A percentile compares a stretch with the other conserved stretches of the same genome.
Conservation (phyloP, 805 yeast genomes). For the Saccharomyces kudriavzevii region DNA sequence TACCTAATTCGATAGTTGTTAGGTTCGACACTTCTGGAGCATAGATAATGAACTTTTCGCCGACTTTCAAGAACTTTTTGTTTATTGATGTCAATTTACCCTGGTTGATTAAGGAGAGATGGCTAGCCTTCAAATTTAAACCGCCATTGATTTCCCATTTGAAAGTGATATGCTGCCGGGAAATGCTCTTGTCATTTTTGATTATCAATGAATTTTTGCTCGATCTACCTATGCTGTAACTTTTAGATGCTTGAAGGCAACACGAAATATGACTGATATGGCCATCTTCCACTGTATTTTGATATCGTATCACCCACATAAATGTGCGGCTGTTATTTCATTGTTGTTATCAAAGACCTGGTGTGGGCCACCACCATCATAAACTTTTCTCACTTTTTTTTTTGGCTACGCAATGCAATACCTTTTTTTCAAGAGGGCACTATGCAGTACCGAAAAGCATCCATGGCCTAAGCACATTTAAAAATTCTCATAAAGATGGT, state of each 20-base stretch:
- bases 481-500: too few relatives aligned
- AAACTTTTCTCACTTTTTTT: neutral
- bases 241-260: slow-evolving; percentile 9
- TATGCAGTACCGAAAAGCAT: too few relatives aligned
- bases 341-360: neutral
- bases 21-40: neutral
- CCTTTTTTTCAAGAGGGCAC: neutral
- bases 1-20: slow-evolving; percentile 13
- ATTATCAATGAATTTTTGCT: slow-evolving; percentile 21
- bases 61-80: slow-evolving; percentile 13
- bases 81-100: slow-evolving; percentile 25
- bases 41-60: slow-evolving; percentile 9
- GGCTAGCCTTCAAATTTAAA: neutral
- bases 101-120: slow-evolving; percentile 9
- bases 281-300: slow-evolving; percentile 17
- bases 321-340: neutral
- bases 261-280: slow-evolving; percentile 7
- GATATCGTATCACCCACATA: slow-evolving; percentile 25
- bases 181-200: slow-evolving; percentile 30
- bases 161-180: slow-evolving; percentile 23
- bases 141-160: slow-evolving; percentile 11
- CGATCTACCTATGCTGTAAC: slow-evolving; percentile 25
- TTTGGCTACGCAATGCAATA: neutral
- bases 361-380: neutral
- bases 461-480: neutral